Evolutionary conservation across 768 basidiomycete species (phyloP).

Genomic region (Tephrocybe sp.): DNA sequence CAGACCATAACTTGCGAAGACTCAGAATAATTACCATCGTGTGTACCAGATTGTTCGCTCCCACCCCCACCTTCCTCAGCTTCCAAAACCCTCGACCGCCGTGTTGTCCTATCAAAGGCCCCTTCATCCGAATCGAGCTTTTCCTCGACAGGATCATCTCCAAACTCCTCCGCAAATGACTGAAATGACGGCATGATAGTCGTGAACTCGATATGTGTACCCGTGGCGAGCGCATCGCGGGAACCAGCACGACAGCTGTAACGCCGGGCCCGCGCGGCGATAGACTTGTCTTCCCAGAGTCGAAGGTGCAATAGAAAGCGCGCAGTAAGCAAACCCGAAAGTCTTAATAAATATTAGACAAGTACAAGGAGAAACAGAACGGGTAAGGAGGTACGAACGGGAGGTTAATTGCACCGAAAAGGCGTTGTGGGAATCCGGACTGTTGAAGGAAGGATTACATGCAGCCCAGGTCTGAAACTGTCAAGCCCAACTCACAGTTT

Average conservation of each 20-base stretch:
- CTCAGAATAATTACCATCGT: too few species aligned
- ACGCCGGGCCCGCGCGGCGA: background rate
- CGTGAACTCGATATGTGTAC: conserved; percentile 1
- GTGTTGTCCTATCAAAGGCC: too few species aligned
- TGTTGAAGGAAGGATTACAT: background rate
- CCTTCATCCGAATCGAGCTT: too few species aligned
- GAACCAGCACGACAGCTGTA: background rate
- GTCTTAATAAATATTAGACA: background rate
- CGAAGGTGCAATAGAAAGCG: conserved; percentile 12
- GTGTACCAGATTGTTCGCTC: too few species aligned
- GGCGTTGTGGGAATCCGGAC: conserved; percentile 24
- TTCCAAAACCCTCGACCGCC: too few species aligned
- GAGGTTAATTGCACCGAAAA: conserved; percentile 20
- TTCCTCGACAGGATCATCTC: background rate
- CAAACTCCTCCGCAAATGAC: background rate
- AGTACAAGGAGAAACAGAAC: background rate
- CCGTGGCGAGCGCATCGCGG: background rate
- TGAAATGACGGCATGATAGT: background rate
- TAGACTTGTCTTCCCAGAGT: conserved; percentile 2
- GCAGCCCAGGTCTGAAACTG: background rate
- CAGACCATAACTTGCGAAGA: too few species aligned
- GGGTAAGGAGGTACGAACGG: conserved; percentile 17
- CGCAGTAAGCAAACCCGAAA: conserved; percentile 9
- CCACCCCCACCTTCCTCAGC: too few species aligned
- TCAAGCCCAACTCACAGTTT: background rate